Base-by-base conservation (phyloP, 1,139 yeast species). In the Debaryomyces fabryi region DNA sequence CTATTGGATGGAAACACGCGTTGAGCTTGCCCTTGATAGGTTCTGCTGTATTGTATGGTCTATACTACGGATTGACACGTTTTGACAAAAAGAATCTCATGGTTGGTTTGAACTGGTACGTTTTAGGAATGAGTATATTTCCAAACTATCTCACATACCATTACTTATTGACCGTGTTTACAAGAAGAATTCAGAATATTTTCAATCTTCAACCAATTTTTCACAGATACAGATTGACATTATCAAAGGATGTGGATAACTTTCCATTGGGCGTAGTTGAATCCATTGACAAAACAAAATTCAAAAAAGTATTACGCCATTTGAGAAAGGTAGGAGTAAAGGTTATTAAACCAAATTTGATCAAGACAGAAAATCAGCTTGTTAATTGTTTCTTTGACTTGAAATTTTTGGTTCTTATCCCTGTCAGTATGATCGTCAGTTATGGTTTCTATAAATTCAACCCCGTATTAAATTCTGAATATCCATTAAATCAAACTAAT, bases 21-120 rank as follows among this genome's bases (percentile, higher is more conserved):
- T 36, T 71, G 6, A 24, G 62, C 8, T 58, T 76, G 60, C 84
- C 85, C 0, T 49, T 79, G 3, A 10, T 73, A 16, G 77, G 78
- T 1, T 74, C 74, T 0, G 45, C 52, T 6, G 58, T 60, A 5
- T 58, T 81, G 38, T 55, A 64, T 24, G 67, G 68, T 1, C 48
- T 79, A 44, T 73, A 76, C 58, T 69, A 66, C 50, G 60, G 65
- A 9, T 46, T 77, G 45, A 66, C 67, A 53, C 63, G 63, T 35
- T 52, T 67, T 21, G 62, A 67, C 34, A 56, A 52, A 6, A 64
- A 59, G 12, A 60, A 52, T 12, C 55, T 78, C 21, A 62, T 64
- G 39, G 52, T 50, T 33, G 57, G 58, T 25, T 49, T 80, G 44
- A 65, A 67, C 33, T 55, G 54, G 43, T 76, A 75, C 54, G 54